phyloP scores from a whole-genome alignment of 495 filamentous ascomycete species.

The Trichoderma reesei region DNA sequence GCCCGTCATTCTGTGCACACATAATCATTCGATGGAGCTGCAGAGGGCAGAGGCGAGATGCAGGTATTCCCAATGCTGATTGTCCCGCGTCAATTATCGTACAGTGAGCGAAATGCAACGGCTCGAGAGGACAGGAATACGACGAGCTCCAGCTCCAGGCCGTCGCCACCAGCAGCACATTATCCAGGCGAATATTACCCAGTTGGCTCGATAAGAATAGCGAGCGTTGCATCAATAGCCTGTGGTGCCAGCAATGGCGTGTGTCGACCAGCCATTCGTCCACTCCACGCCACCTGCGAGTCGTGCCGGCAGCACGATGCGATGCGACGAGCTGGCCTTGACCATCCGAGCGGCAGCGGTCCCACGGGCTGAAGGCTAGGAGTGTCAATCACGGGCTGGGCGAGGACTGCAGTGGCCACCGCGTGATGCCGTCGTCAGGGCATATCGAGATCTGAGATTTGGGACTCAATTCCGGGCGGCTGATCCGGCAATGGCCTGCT shows the following conservation, averaged over 20 bases:
- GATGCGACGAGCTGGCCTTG: neutral
- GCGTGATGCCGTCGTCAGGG: neutral
- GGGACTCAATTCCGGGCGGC: neutral
- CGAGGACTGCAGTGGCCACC: neutral
- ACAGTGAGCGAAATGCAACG: neutral
- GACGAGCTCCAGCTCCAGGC: neutral
- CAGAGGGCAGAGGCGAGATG: neutral
- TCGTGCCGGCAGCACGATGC: neutral
- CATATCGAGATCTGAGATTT: neutral
- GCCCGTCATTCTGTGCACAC: neutral
- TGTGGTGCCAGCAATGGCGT: neutral
- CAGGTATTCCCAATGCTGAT: neutral
- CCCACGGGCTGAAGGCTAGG: no score
- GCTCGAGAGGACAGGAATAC: neutral
- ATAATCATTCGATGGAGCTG: neutral
- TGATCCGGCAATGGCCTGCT: no score
- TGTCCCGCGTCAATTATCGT: neutral
- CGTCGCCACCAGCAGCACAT: neutral
- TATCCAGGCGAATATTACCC: neutral
- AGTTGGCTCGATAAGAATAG: conserved; percentile 1
- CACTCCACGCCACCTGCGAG: conserved; percentile 2
- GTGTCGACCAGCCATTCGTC: conserved; percentile 1
- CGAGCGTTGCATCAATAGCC: neutral
- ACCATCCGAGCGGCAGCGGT: no score
- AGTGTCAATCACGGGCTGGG: no score